These are phyloP conservation scores for Megacollybia platyphylla DNA, from an alignment of 1,284 basidiomycete species.

Conservation along the genomic window DNA sequence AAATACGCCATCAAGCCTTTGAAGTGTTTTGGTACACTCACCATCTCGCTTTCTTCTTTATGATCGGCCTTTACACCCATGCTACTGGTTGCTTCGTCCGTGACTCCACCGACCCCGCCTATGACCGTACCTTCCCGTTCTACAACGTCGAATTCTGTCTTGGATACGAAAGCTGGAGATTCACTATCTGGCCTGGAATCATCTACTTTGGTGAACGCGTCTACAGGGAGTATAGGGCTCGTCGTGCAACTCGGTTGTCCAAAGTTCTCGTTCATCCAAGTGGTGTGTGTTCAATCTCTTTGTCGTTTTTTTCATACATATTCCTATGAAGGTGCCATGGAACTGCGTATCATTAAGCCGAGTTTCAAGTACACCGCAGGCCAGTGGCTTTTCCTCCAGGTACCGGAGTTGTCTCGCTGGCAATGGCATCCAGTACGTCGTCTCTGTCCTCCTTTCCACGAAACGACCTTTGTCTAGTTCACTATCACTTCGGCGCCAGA, in stretches of 20 bases:
- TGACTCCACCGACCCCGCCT: constrained; percentile 59
- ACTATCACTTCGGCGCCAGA: constrained; percentile 89
- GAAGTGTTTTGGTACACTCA: constrained; percentile 93
- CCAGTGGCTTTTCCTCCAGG: constrained; percentile 84
- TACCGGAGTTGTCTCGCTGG: constrained; percentile 70
- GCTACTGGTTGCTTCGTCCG: constrained; percentile 90
- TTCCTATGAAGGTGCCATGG: constrained; percentile 56
- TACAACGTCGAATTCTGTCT: constrained; percentile 73
- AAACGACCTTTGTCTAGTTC: constrained; percentile 36
- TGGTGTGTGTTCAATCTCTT: constrained; percentile 36
- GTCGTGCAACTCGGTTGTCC: constrained; percentile 61
- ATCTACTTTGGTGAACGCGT: constrained; percentile 78
- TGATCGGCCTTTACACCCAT: constrained; percentile 78
- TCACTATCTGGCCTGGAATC: constrained; percentile 78
- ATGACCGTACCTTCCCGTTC: constrained; percentile 62
- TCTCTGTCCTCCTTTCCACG: constrained; percentile 1
- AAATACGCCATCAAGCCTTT: constrained; percentile 76
- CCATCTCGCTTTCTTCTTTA: constrained; percentile 85
- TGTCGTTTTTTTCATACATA: background rate
- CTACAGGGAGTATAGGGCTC: constrained; percentile 66
- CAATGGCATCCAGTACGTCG: constrained; percentile 81
- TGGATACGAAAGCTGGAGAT: constrained; percentile 80
- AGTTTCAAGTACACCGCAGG: constrained; percentile 83
- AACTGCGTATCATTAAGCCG: constrained; percentile 78
- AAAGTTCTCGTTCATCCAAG: constrained; percentile 76